phyloP scores from a whole-genome alignment of 805 yeast species.

The Pachysolen tannophilus region DNA sequence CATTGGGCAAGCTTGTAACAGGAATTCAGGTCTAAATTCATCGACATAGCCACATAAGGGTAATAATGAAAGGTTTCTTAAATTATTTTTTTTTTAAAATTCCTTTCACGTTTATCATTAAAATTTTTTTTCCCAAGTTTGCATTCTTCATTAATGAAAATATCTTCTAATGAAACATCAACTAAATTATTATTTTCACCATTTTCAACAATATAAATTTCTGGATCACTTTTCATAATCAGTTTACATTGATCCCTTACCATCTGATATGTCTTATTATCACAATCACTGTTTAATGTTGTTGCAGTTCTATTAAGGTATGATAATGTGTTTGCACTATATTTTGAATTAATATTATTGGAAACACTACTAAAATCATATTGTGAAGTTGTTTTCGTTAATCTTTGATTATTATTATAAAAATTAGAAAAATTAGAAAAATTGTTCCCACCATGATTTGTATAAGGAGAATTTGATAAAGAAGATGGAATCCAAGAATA shows the following conservation, averaged over 20 bases:
- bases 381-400: conserved; percentile 3
- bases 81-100: conserved; percentile 11
- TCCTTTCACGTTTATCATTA: conserved; percentile 1
- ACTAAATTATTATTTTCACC: conserved; percentile 6
- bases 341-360: conserved; percentile 1
- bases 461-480: conserved; percentile 5
- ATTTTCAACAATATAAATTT: conserved; percentile 1
- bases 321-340: neutral
- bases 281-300: neutral
- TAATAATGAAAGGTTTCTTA: conserved; percentile 13
- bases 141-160: conserved; percentile 13
- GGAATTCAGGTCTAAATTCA: conserved; percentile 44
- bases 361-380: conserved; percentile 6
- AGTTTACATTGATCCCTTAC: neutral
- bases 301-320: conserved; percentile 1
- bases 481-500: conserved; percentile 17
- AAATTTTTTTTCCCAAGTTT: conserved; percentile 1
- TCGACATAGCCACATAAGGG: conserved; percentile 30
- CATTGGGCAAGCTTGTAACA: conserved; percentile 42
- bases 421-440: neutral
- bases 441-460: neutral
- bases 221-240: conserved; percentile 3
- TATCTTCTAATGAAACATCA: conserved; percentile 8
- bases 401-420: neutral
- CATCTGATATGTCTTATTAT: conserved; percentile 6